Percentiles rank a stretch among this genome's conserved stretches.
phyloP scores from a whole-genome alignment of 2,329 filamentous ascomycete genomes.

The Lecanicillium sp. region DNA sequence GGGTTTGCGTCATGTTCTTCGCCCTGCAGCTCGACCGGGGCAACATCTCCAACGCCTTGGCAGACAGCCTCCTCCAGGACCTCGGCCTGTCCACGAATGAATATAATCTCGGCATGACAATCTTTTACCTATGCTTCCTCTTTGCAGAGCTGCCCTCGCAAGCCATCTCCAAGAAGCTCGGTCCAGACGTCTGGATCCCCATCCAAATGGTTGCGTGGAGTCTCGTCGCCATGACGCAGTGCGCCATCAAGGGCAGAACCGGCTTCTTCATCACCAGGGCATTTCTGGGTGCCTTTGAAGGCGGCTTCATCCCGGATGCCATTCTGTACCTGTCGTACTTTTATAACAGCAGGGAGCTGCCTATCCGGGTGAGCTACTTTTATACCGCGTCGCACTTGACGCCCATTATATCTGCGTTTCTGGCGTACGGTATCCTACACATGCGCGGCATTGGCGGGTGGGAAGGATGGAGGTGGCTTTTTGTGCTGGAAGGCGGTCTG shows the following conservation, averaged over 20 bases:
- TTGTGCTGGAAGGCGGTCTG: conserved; percentile 44
- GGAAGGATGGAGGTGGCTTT: conserved; percentile 41
- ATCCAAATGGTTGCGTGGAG: conserved; percentile 48
- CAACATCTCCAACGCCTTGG: conserved; percentile 33
- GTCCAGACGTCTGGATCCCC: conserved; percentile 42
- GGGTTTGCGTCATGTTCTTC: conserved; percentile 40
- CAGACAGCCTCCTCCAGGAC: conserved; percentile 34
- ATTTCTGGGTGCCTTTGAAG: conserved; percentile 26
- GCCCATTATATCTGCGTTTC: conserved; percentile 28
- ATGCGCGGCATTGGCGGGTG: conserved; percentile 27
- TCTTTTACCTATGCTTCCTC: conserved; percentile 43
- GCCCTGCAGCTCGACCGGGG: conserved; percentile 37
- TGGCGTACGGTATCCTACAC: conserved; percentile 32
- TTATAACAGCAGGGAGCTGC: conserved; percentile 32
- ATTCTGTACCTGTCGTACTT: conserved; percentile 36
- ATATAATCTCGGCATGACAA: conserved; percentile 41
- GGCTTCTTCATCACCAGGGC: conserved; percentile 17
- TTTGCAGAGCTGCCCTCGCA: conserved; percentile 51
- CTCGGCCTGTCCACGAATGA: conserved; percentile 32
- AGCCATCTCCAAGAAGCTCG: conserved; percentile 46
- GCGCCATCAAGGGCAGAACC: conserved; percentile 6
- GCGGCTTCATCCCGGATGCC: conserved; percentile 32
- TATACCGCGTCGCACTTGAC: conserved; percentile 32
- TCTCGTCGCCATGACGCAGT: conserved; percentile 30
- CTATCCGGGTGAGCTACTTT: conserved; percentile 31